Evolutionary conservation across 2,329 filamentous ascomycete genomes (phyloP), one percentile per base, ranked within the genome.

Genomic region (Curvularia verruculosa): DNA sequence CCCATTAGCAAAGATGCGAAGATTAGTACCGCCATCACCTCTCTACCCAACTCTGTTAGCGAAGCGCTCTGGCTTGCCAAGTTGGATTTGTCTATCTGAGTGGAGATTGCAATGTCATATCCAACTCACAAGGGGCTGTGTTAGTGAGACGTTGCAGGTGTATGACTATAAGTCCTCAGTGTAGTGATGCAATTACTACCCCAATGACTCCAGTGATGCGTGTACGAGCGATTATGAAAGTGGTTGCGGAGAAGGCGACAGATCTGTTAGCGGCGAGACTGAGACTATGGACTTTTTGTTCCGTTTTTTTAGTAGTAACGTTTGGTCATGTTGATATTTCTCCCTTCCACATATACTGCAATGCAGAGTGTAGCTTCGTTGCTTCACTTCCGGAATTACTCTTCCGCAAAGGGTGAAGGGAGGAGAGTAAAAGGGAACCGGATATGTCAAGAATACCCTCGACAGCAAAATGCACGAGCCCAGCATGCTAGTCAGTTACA

Each of bases 161-260:
- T 62, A 70, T 56, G 68, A 64, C 0, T n/a, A 60, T 66, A 3
- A 52, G 3, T 48, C 53, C 36, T 40, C 71, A n/a, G 53, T 62
- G 65, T 43, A 60, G 72, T 8, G 61, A 73, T 61, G 69, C 64
- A 1, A 66, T 66, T 52, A 53, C 68, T 1, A 51, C 69, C 5
- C 61, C 65, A 18, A 26, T 68, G 51, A 60, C 68, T 28, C 57
- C 50, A 2, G 62, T 56, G 5, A 56, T 65, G 36, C 65, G 70
- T 63, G 48, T 66, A 15, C 63, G 65, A 46, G 61, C 64, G 1
- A 70, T 66, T 9, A 50, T 54, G 46, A 45, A 51, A 29, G 52
- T 39, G 31, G 15, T 54, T 23, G 46, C 52, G 21, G 52, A 54
- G 47, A 54, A 54, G 39, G 52, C 39, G 21, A 47, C 52, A 15